These are phyloP conservation scores for Climacium dendroides DNA, from an alignment of 225 moss, liverwort and hornwort species.

Conservation along the genomic window DNA sequence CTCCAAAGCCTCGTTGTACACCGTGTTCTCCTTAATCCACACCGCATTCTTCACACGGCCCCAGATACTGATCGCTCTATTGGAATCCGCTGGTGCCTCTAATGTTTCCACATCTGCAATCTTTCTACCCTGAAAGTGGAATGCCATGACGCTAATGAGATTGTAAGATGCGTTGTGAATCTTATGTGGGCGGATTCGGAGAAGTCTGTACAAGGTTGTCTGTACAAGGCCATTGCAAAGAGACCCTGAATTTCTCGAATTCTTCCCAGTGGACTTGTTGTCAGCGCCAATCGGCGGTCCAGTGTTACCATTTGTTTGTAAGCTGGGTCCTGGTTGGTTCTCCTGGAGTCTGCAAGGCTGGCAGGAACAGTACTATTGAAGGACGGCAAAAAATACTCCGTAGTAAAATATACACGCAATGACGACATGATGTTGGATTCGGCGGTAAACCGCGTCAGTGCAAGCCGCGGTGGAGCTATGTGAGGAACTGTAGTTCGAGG, in stretches of 20 bases:
- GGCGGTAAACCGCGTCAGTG: not conserved
- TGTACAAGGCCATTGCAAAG: not conserved
- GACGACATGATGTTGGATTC: not conserved
- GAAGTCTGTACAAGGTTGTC: not conserved
- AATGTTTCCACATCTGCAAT: not conserved
- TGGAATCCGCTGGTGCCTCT: not conserved
- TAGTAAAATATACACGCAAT: not conserved
- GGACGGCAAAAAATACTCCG: no score
- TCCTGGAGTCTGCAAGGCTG: not conserved
- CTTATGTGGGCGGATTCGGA: not conserved
- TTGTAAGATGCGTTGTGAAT: rapidly evolving
- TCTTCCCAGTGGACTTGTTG: not conserved
- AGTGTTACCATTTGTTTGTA: not conserved
- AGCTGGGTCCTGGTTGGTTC: no score
- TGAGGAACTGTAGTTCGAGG: not conserved
- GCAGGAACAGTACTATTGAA: not conserved
- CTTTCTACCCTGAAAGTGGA: not conserved
- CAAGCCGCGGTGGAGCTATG: not conserved
- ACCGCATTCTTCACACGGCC: not conserved
- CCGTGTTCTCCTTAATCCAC: not conserved
- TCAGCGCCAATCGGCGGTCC: not conserved
- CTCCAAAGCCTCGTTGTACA: not conserved
- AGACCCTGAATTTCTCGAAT: not conserved
- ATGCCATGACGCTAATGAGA: not conserved
- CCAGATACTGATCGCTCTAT: not conserved